Base-by-base conservation (phyloP, 2,329 filamentous ascomycete species). In the Hysterium pulicare region DNA sequence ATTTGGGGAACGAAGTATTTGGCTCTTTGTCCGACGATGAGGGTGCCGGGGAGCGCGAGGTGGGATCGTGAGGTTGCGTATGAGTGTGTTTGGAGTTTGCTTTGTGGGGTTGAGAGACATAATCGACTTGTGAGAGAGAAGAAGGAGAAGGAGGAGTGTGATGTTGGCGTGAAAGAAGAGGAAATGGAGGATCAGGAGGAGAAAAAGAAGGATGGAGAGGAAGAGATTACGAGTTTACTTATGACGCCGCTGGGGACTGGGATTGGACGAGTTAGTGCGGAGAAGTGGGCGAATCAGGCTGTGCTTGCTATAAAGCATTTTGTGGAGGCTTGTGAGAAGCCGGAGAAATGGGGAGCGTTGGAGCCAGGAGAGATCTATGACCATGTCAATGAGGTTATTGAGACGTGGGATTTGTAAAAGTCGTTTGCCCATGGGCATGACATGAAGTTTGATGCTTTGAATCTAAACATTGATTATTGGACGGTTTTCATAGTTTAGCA, bases 21-120 rank as follows among this genome's bases (percentile, higher is more conserved):
- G 1, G 74, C 71, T 4, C 58, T 79, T 1, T 78, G 75, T 53
- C 76, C 76, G 19, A 79, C 76, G 0, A 79, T 79, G 76, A 64
- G 74, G 15, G 54, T 67, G 23, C 75, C 76, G 0, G 47, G 60
- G 4, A 48, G 63, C 17, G 72, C 70, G 8, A 48, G 34, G 5
- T 79, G 76, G 75, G 71, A 79, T 50, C 61, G 68, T 2, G 76
- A 79, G 54, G 63, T 79, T 7, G 69, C 79, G 3, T 79, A 76
- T 47, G 72, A 78, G 54, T 76, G 74, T 58, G 54, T 76, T 0
- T 79, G 76, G 76, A 72, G 68, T 49, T 51, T 79, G 45, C 52
- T 79, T 16, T 73, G 70, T 49, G 65, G 71, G 15, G 46, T 78
- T 1, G 73, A 77, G 30, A 67, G 66, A 17, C 71, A 73, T 49